Base-by-base conservation (phyloP, 2,329 filamentous ascomycete genomes). In the Aureobasidium sp. region DNA sequence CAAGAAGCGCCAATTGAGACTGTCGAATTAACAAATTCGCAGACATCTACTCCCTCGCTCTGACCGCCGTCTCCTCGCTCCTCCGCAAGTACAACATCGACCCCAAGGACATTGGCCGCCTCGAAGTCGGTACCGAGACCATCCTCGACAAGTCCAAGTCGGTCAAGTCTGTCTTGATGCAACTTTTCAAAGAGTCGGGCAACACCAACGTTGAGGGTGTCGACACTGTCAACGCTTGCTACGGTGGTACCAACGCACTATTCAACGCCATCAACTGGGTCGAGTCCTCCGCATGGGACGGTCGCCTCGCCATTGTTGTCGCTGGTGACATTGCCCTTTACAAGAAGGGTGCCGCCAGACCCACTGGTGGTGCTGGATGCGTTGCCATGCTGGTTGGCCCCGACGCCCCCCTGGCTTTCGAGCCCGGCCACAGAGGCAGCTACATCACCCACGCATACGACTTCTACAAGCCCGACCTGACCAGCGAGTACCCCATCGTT, bases 101-200 rank as follows among this genome's bases (percentile, higher is more conserved):
- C 67, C 77, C 78, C 63, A 78, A 76, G 66, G 72, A 71, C 60
- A 81, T 81, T 68, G 79, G 79, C 65, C 75, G 79, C 68, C 71
- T 81, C 64, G 79, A 81, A 68, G 79, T 81, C 64, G 79, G 79
- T 68, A 81, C 79, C 58, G 79, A 81, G 75, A 81, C 79, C 29
- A 72, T 81, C 42, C 75, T 81, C 64, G 79, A 81, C 76, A 81
- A 81, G 75, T 80, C 78, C 62, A 81, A 81, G 71, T 81, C 79
- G 22, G 77, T 80, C 70, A 81, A 81, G 74, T 79, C 78, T 5
- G 78, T 81, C 54, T 71, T 81, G 61, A 81, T 81, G 79, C 78
- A 81, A 66, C 70, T 81, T 50, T 81, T 81, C 65, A 74, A 76
- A 65, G 71, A 75, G 61, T 76, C 74, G n/a, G 79, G 77, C 69